phyloP scores from a whole-genome alignment of 805 yeast genomes.

The Saccharomycopsis guyanensis region DNA sequence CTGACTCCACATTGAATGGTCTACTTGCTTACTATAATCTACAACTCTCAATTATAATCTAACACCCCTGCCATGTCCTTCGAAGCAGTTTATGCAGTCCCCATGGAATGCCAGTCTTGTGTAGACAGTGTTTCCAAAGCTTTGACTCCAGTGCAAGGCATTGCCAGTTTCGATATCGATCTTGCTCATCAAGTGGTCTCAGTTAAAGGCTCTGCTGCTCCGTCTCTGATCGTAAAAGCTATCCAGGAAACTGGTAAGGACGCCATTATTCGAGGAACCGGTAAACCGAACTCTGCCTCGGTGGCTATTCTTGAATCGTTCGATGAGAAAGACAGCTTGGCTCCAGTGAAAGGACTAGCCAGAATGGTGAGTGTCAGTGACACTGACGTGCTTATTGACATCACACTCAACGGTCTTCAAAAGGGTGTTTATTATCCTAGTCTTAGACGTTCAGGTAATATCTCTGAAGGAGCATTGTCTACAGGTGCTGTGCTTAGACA shows the following conservation, averaged over 20 bases:
- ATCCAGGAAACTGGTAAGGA: conserved; percentile 75
- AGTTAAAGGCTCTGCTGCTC: conserved; percentile 63
- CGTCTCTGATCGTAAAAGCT: conserved; percentile 61
- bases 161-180: conserved; percentile 48
- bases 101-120: conserved; percentile 72
- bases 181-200: conserved; percentile 53
- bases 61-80: conserved; percentile 26
- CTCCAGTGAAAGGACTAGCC: conserved; percentile 80
- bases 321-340: conserved; percentile 33
- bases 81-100: conserved; percentile 78
- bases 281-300: conserved; percentile 80
- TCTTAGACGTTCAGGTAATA: conserved; percentile 64
- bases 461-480: conserved; percentile 62
- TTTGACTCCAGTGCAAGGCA: conserved; percentile 42
- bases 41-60: too few relatives aligned
- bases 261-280: conserved; percentile 89
- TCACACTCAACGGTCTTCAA: conserved; percentile 64
- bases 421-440: conserved; percentile 63
- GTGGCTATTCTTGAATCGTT: conserved; percentile 82
- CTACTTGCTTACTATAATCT: too few relatives aligned
- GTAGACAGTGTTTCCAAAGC: conserved; percentile 51
- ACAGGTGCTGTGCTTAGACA: conserved; percentile 48
- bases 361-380: conserved; percentile 66
- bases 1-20: too few relatives aligned
- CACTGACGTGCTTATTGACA: conserved; percentile 51